Evolutionary conservation across 306 rosid species (phyloP).

Genomic region (apple (Malus domestica)): DNA sequence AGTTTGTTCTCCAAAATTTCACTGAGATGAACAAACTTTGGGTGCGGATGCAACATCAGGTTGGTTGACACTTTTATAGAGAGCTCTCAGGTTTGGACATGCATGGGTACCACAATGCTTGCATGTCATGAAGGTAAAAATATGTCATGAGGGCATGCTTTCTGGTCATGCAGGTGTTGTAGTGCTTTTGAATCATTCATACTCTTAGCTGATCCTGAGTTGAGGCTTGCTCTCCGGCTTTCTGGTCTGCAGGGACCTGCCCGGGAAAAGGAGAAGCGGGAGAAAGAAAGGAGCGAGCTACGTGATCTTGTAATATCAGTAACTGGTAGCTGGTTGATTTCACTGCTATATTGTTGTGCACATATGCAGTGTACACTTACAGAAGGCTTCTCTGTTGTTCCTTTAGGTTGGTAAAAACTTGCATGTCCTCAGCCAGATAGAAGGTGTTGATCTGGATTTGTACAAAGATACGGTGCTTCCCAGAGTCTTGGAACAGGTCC

Average conservation of each 20-base stretch:
- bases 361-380: constrained; percentile 48
- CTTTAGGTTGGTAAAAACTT: constrained; percentile 96
- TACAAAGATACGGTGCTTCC: constrained; percentile 94
- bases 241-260: constrained; percentile 99
- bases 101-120: constrained; percentile 38
- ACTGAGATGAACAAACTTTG: constrained; percentile 65
- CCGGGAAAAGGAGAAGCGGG: constrained; percentile 95
- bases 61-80: constrained; percentile 34
- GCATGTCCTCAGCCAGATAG: constrained; percentile 94
- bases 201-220: constrained; percentile 99
- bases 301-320: constrained; percentile 89
- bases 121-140: constrained; percentile 52
- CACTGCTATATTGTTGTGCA: constrained; percentile 43
- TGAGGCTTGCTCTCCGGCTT: constrained; percentile 99
- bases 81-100: constrained; percentile 34
- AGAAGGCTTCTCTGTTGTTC: constrained; percentile 47
- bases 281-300: constrained; percentile 95
- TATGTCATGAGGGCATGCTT: constrained; percentile 57
- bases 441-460: constrained; percentile 95
- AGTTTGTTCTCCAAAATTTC: constrained; percentile 55
- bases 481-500: constrained; percentile 93
- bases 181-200: constrained; percentile 69
- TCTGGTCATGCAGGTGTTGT: constrained; percentile 67
- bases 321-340: constrained; percentile 59
- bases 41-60: constrained; percentile 76